Percentiles rank a stretch among this genome's conserved stretches.
These are phyloP conservation scores for Candida endomychidarum DNA, from an alignment of 805 yeast species.

Conservation along the genomic window DNA sequence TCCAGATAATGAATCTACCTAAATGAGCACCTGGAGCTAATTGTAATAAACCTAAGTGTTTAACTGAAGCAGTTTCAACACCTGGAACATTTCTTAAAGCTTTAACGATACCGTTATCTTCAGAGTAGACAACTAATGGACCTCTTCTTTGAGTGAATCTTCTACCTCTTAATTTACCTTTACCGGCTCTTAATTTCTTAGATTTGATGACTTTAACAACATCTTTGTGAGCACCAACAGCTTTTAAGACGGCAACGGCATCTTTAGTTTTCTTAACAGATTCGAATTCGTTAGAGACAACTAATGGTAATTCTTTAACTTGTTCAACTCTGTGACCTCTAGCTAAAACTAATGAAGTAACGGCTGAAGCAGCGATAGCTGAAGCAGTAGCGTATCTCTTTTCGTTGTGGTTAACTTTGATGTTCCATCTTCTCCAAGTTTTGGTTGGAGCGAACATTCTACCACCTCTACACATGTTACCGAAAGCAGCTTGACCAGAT, in stretches of 20 bases:
- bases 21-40: slow-evolving; percentile 99
- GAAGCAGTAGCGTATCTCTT: slow-evolving; percentile 99
- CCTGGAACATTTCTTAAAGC: slow-evolving; percentile 99
- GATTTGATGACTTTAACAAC: slow-evolving; percentile 97
- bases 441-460: slow-evolving; percentile 99
- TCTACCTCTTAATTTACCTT: slow-evolving; percentile 99
- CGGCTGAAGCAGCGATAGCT: slow-evolving; percentile 98
- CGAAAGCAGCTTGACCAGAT: slow-evolving; percentile 99
- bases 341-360: slow-evolving; percentile 96
- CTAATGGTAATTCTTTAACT: slow-evolving; percentile 97
- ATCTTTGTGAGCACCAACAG: slow-evolving; percentile 98
- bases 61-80: slow-evolving; percentile 94
- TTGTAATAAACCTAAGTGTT: slow-evolving; percentile 92
- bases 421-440: slow-evolving; percentile 99
- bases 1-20: slow-evolving; percentile 99
- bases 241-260: slow-evolving; percentile 96
- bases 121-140: slow-evolving; percentile 96
- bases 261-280: slow-evolving; percentile 95
- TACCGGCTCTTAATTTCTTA: slow-evolving; percentile 99
- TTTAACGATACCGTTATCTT: slow-evolving; percentile 96
- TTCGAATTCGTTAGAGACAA: slow-evolving; percentile 91
- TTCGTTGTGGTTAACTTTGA: slow-evolving; percentile 99
- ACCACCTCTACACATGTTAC: slow-evolving; percentile 99
- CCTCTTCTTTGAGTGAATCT: slow-evolving; percentile 99
- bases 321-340: slow-evolving; percentile 99